phyloP scores from a whole-genome alignment of 352 stramenopile species.

The Pilasporangium apinafurcum region DNA sequence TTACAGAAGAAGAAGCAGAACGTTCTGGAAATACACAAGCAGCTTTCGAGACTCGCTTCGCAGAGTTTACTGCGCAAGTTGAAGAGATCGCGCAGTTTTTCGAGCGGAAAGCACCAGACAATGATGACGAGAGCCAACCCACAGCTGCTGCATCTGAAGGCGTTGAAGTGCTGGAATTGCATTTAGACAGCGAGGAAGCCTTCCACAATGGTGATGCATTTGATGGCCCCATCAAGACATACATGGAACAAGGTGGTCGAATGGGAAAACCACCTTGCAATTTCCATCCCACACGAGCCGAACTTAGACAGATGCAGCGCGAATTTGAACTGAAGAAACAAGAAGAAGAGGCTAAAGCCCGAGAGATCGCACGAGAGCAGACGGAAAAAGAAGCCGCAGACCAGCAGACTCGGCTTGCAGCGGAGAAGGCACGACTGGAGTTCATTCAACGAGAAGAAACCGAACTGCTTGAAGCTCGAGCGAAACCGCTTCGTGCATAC shows the following conservation, averaged over 20 bases:
- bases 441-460: slow-evolving; percentile 73
- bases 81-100: slow-evolving; percentile 61
- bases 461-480: slow-evolving; percentile 70
- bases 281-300: slow-evolving; percentile 75
- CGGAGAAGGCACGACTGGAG: slow-evolving; percentile 58
- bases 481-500: slow-evolving; percentile 75
- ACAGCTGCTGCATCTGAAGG: too few species aligned
- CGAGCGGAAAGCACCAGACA: slow-evolving; percentile 23
- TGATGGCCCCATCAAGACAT: slow-evolving; percentile 44
- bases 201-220: slow-evolving; percentile 35
- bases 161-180: slow-evolving; percentile 68
- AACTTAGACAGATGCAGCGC: slow-evolving; percentile 39
- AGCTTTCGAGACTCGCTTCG: slow-evolving; percentile 39
- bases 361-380: slow-evolving; percentile 32
- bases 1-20: slow-evolving; percentile 50
- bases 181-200: slow-evolving; percentile 31
- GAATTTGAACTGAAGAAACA: slow-evolving; percentile 36
- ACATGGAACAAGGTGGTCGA: slow-evolving; percentile 69
- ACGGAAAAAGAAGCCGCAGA: slow-evolving; percentile 41
- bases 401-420: slow-evolving; percentile 34
- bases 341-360: slow-evolving; percentile 30
- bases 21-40: slow-evolving; percentile 57
- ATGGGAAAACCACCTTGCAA: slow-evolving; percentile 49
- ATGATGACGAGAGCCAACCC: slow-evolving; percentile 5
- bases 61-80: slow-evolving; percentile 36